A percentile compares a stretch with the other conserved stretches of the same genome.
phyloP scores from a whole-genome alignment of 164 flowering plant genomes.

The Vitis labrusca region DNA sequence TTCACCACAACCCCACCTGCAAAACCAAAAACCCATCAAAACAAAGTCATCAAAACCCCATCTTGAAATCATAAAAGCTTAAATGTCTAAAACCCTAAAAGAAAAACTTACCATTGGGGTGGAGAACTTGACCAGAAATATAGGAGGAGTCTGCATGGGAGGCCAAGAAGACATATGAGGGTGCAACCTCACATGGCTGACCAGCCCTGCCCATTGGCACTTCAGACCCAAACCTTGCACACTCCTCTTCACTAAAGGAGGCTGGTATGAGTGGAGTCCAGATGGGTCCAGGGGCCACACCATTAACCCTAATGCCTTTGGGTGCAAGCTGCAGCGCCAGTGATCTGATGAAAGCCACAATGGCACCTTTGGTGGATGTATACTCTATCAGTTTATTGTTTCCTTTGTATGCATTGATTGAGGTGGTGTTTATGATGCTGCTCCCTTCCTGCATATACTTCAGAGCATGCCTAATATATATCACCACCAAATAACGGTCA shows the following conservation, averaged over 20 bases:
- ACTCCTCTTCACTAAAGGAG: constrained; percentile 51
- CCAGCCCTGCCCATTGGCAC: constrained; percentile 84
- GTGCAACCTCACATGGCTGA: constrained; percentile 71
- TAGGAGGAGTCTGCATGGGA: constrained; percentile 54
- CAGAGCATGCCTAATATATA: constrained; percentile 48
- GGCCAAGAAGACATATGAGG: constrained; percentile 72
- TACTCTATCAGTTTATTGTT: constrained; percentile 57
- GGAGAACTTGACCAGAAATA: constrained; percentile 70
- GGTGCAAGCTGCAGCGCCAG: constrained; percentile 56
- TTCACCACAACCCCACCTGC: constrained; percentile 37
- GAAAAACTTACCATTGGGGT: constrained; percentile 61
- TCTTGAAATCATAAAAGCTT: background rate
- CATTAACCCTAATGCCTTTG: constrained; percentile 75
- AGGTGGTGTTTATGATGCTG: constrained; percentile 69
- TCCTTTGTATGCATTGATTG: constrained; percentile 71
- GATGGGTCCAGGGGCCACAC: constrained; percentile 77
- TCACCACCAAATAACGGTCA: background rate
- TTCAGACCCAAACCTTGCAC: constrained; percentile 43
- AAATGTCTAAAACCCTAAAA: no score
- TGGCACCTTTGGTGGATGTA: constrained; percentile 77
- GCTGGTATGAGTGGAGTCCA: constrained; percentile 81
- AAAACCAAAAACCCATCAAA: constrained; percentile 1
- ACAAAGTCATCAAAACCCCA: background rate
- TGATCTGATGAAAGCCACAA: constrained; percentile 66
- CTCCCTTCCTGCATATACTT: constrained; percentile 78